Base-by-base conservation (phyloP, 2,329 filamentous ascomycete genomes). In the Nemania sp. region DNA sequence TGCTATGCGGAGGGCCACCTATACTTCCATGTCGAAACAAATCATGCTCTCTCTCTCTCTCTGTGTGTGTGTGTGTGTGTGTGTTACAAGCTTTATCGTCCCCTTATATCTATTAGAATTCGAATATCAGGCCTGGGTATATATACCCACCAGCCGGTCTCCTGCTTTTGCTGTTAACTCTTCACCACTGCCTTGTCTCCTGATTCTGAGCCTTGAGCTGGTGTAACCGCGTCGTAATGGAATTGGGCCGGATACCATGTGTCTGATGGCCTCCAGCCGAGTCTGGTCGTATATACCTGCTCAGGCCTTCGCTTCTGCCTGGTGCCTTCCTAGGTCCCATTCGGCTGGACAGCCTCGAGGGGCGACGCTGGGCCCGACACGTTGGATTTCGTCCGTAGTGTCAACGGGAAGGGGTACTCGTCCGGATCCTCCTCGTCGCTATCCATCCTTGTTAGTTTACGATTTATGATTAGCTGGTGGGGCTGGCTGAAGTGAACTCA, bases 391-490 rank as follows among this genome's bases (percentile, higher is more conserved):
- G 79, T 78, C 66, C 83, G 80, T 60, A 87, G 77, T 6, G 83
- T 86, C 64, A 87, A 74, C 25, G 84, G 83, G 75, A 86, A 87
- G 1, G 83, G 81, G 66, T 86, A 86, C 71, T 87, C 84, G n/a
- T 87, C 94, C 0, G 90, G 87, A 69, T 98, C 95, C 80, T 98
- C 95, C 75, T 97, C 93, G 76, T 95, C 92, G 78, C 92, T 96
- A 70, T 62, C 65, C 39, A 40, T 18, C 39, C 18, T 54, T 46
- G 70, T 79, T 70, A 78, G 76, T 64, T 34, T 12, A 35, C 12
- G 12, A 25, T 52, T 39, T 39, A 42, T 55, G 9, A 17, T 35
- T 34, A 17, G 17, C 9, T 47, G 12, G 35, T 53, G 35, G 37
- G 42, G 17, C n/a, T 11, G 42, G 46, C 21, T 21, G 13, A 10